Evolutionary conservation across 331 rosid species (phyloP), one percentile per base, ranked within the genome.

Genomic region (Acacia concinna): DNA sequence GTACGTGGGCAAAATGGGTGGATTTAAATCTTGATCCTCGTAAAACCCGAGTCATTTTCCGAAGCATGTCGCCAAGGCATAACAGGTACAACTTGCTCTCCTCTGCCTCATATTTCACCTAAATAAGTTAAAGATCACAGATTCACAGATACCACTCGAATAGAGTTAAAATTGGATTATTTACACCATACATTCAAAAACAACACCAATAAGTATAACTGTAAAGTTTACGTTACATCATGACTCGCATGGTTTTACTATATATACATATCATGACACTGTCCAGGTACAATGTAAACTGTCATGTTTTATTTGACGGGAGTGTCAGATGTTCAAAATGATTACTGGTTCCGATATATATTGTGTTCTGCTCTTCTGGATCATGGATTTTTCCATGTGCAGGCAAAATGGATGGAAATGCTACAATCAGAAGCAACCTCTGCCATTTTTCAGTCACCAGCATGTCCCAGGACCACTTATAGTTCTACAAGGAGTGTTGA

Each of bases 61-160:
- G 99, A 81, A 96, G 99, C 79, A 91, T 96, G 97, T 89, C 99
- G n/a, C 98, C 99, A 18, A 86, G 97, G 63, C 99, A 95, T 68
- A 95, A 95, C 93, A 91, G 98, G 99, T 95, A 86, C 18, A n/a
- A 5, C 11, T 40, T 23, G 2, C 49, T 37, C 32, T 79, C 10
- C 27, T 71, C 44, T 25, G 11, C 41, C 65, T 71, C 3, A 71
- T 23, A 15, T 20, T 32, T 62, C n/a, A 49, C 12, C 28, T 21
- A 8, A 15, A 43, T 23, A 25, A 35, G 30, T 68, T 41, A 23
- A 75, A 34, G 44, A 35, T 30, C 27, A 60, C 34, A 21, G 15
- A 66, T 7, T 30, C 27, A 60, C 34, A 21, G 15, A 66, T 7
- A 8, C 27, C 0, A 30, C 68, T 14, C 46, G 5, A 20, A 8